A percentile compares a stretch with the other conserved stretches of the same genome.
Conservation (phyloP, 805 yeast species). For the Tanozyma kutaoensis region DNA sequence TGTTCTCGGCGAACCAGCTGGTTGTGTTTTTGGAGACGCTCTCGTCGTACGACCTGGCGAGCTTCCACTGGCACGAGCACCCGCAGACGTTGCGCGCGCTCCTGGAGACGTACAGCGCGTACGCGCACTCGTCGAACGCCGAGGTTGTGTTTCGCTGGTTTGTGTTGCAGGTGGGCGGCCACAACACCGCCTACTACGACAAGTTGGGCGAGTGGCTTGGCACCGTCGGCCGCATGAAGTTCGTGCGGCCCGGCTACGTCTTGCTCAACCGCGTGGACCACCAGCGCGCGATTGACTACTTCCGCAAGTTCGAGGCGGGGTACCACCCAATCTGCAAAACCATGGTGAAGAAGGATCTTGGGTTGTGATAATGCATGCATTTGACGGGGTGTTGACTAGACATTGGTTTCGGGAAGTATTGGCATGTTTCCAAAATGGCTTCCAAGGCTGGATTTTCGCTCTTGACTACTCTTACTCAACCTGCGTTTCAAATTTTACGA, state of each 20-base stretch:
- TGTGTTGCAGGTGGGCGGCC: slow-evolving; percentile 47
- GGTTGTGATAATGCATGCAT: too few relatives aligned
- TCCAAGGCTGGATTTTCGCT: too few relatives aligned
- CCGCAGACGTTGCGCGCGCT: slow-evolving; percentile 17
- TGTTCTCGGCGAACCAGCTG: slow-evolving; percentile 62
- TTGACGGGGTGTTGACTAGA: too few relatives aligned
- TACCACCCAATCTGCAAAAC: slow-evolving; percentile 82
- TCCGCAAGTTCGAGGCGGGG: slow-evolving; percentile 37
- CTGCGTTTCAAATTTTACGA: too few relatives aligned
- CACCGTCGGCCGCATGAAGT: slow-evolving; percentile 90
- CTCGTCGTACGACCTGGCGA: slow-evolving; percentile 33
- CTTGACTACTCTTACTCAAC: too few relatives aligned
- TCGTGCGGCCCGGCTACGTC: slow-evolving; percentile 76
- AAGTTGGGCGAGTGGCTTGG: slow-evolving; percentile 74
- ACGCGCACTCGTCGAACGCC: slow-evolving; percentile 50
- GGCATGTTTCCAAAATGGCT: too few relatives aligned
- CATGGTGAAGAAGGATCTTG: slow-evolving; percentile 76
- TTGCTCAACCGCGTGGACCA: slow-evolving; percentile 52
- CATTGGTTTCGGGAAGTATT: too few relatives aligned
- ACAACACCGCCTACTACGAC: slow-evolving; percentile 30
- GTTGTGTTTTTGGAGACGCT: slow-evolving; percentile 69
- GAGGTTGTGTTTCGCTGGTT: slow-evolving; percentile 76
- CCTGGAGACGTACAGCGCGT: slow-evolving; percentile 21
- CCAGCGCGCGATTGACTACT: slow-evolving; percentile 52
- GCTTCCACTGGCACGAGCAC: slow-evolving; percentile 23